Evolutionary conservation across 2,329 filamentous ascomycete species (phyloP), one percentile per base, ranked within the genome.

Genomic region (Neonectria neomacrospora): DNA sequence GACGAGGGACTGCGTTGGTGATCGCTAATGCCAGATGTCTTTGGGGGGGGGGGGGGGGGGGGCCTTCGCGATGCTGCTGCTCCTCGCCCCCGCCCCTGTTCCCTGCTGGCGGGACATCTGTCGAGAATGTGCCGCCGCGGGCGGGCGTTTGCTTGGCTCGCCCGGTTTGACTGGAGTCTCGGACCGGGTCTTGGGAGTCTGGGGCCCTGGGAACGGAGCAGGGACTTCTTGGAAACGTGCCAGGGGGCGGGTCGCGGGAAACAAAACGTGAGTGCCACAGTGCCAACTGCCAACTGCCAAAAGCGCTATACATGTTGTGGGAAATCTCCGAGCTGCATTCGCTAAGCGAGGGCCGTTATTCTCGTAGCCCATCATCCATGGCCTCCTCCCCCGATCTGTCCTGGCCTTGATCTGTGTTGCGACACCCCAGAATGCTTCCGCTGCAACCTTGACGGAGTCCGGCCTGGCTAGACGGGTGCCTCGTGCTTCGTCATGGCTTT

Each of bases 301-400:
- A 37, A 16, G 34, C 34, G 12, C 69, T 67, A 71, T 67, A 68
- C 61, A 61, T 58, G 20, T 58, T 56, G 56, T 66, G 66, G 39
- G 70, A 72, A 72, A 72, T 72, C 70, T 72, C 70, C 70, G 70
- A 72, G 61, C 56, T 66, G 70, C 68, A 69, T 68, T 63, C 59
- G 66, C 65, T 68, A 71, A 64, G 67, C 67, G 70, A 72, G 60
- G 37, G 9, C 37, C 37, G 34, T 37, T 14, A 14, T 20, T 8
- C 44, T 56, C 20, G 23, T 59, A 52, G 51, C 48, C 61, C 50
- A 12, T 11, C 30, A 32, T 37, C 34, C 34, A 32, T 48, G 51
- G 39, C 65, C 14, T 14, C 32, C 12, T 18, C n/a, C 37, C n/a
- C 70, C 62, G 67, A 71, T 72, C 58, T 66, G 68, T 66, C 55